These are phyloP conservation scores for Fusarium sp. DNA, from an alignment of 2,329 filamentous ascomycete genomes.

Conservation along the genomic window DNA sequence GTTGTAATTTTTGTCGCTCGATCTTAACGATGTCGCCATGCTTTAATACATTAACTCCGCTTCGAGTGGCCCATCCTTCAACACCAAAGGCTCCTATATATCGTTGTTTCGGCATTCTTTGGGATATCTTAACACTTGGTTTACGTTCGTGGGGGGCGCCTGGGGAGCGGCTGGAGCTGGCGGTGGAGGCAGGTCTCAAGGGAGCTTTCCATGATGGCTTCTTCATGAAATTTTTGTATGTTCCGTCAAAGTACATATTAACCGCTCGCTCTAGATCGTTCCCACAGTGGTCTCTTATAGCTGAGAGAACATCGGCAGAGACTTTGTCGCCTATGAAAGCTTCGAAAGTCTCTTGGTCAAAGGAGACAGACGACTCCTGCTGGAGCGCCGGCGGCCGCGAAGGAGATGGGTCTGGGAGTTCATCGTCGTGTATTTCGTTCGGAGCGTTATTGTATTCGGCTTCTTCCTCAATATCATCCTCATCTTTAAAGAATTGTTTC, in stretches of 20 bases:
- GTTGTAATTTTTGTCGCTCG: conserved; percentile 83
- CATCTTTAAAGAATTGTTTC: conserved; percentile 46
- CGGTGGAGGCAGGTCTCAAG: conserved; percentile 2
- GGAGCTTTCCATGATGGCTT: conserved; percentile 34
- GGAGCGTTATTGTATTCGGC: conserved; percentile 24
- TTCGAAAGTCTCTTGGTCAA: conserved; percentile 70
- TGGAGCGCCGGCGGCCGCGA: conserved; percentile 20
- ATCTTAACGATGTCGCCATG: conserved; percentile 88
- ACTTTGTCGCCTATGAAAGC: conserved; percentile 71
- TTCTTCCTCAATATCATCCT: conserved; percentile 42
- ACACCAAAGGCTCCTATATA: conserved; percentile 95
- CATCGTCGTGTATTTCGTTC: conserved; percentile 32
- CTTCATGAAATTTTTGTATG: conserved; percentile 67
- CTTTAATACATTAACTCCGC: conserved; percentile 78
- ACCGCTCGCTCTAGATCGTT: conserved; percentile 72
- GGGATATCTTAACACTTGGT: conserved; percentile 19
- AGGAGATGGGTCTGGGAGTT: conserved; percentile 12
- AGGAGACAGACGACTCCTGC: conserved; percentile 53
- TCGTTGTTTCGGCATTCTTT: conserved; percentile 59
- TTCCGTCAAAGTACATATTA: conserved; percentile 78
- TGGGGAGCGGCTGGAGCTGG: conserved; percentile 22
- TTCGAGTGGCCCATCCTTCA: conserved; percentile 91
- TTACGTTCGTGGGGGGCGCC: conserved; percentile 20
- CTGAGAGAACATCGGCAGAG: conserved; percentile 59
- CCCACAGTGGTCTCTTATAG: conserved; percentile 67